A percentile compares a stretch with the other conserved stretches of the same genome.
Evolutionary conservation across 2,329 filamentous ascomycete genomes (phyloP).

Genomic region (Phialemonium atrogriseum): DNA sequence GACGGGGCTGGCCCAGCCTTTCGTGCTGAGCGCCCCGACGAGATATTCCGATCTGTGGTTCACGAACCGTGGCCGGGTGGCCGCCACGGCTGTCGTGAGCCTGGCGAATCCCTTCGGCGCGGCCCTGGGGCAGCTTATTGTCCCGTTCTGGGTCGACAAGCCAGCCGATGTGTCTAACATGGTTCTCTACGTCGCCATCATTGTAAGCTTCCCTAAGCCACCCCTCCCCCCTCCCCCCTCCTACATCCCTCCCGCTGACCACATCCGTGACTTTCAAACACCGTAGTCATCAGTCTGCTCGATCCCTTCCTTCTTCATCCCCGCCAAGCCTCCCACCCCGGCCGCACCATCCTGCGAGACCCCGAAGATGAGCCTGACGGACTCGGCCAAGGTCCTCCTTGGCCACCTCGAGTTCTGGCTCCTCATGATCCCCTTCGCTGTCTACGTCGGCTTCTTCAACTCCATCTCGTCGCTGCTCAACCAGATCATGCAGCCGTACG

Average conservation of each 20-base stretch:
- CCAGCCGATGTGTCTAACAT: slow-evolving; percentile 64
- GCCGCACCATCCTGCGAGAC: slow-evolving; percentile 59
- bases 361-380: slow-evolving; percentile 43
- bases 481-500: slow-evolving; percentile 82
- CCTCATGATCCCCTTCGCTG: slow-evolving; percentile 67
- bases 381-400: slow-evolving; percentile 44
- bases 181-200: slow-evolving; percentile 77
- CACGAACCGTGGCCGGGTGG: slow-evolving; percentile 71
- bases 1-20: slow-evolving; percentile 83
- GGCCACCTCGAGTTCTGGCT: slow-evolving; percentile 68
- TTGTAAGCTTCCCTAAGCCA: slow-evolving; percentile 53
- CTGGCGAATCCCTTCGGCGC: slow-evolving; percentile 87
- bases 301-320: slow-evolving; percentile 76
- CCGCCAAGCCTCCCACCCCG: slow-evolving; percentile 67
- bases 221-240: slow-evolving; percentile 1
- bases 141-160: slow-evolving; percentile 64
- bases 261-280: slow-evolving; percentile 8
- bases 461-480: slow-evolving; percentile 79
- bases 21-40: slow-evolving; percentile 82
- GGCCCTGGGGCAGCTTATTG: slow-evolving; percentile 78
- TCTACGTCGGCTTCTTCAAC: slow-evolving; percentile 94
- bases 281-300: slow-evolving; percentile 51
- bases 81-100: slow-evolving; percentile 76
- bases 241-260: background rate
- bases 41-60: slow-evolving; percentile 95